Percentiles rank a stretch among this genome's conserved stretches.
Conservation (phyloP, 2,329 filamentous ascomycete genomes). For the Alternaria brassicicola region DNA sequence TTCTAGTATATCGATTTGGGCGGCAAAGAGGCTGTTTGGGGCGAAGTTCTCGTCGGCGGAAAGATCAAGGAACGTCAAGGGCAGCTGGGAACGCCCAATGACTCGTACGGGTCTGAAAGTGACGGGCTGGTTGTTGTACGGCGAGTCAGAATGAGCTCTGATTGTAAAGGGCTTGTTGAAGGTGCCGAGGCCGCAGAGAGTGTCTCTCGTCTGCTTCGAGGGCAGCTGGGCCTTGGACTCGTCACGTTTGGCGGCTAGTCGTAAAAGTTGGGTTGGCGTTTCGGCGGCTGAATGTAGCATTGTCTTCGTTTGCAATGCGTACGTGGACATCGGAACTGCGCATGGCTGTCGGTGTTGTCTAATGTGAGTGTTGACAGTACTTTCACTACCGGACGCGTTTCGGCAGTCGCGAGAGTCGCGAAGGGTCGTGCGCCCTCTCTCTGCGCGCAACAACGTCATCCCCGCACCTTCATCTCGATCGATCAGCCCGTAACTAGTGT, state of each 20-base stretch:
- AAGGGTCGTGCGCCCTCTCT: conserved; percentile 20
- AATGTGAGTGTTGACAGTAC: conserved; percentile 12
- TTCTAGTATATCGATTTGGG: conserved; percentile 44
- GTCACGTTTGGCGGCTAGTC: conserved; percentile 33
- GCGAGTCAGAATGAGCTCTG: conserved; percentile 38
- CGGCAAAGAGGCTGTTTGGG: conserved; percentile 43
- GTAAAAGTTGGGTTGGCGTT: conserved; percentile 26
- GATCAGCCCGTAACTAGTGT: neutral
- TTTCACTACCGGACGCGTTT: conserved; percentile 26
- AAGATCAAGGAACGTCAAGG: conserved; percentile 48
- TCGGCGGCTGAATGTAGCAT: conserved; percentile 36
- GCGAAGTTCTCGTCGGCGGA: conserved; percentile 28
- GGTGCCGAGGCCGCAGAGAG: conserved; percentile 35
- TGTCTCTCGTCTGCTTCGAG: conserved; percentile 42
- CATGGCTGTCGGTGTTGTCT: conserved; percentile 31
- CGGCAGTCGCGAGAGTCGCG: conserved; percentile 24
- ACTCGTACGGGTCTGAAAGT: conserved; percentile 45
- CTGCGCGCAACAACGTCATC: conserved; percentile 19
- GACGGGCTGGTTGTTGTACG: conserved; percentile 31
- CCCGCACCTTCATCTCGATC: conserved; percentile 2
- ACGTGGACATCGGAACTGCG: conserved; percentile 32
- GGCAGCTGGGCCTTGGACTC: conserved; percentile 33
- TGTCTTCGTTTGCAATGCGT: conserved; percentile 40
- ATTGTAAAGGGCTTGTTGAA: conserved; percentile 41
- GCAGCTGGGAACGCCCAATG: conserved; percentile 45